Evolutionary conservation across 768 basidiomycete species (phyloP).

Genomic region (Suillus paluster): DNA sequence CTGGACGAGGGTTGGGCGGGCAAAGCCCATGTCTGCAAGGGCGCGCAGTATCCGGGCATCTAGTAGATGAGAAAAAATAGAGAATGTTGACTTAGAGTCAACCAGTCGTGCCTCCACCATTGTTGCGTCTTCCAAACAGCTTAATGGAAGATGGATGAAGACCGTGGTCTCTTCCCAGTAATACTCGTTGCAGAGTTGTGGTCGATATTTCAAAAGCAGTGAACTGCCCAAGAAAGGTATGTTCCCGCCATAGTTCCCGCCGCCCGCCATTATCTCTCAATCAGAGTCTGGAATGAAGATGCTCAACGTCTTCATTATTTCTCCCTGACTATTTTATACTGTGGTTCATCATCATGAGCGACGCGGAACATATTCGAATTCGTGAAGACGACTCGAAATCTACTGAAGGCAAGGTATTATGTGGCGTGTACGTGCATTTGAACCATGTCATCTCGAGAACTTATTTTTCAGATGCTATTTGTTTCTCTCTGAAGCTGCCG

Average conservation of each 20-base stretch:
- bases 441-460: slow-evolving; percentile 3
- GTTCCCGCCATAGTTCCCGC: neutral
- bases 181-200: neutral
- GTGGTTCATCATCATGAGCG: slow-evolving; percentile 16
- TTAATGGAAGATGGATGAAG: neutral
- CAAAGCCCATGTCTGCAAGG: slow-evolving; percentile 88
- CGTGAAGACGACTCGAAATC: slow-evolving; percentile 3
- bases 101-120: slow-evolving; percentile 54
- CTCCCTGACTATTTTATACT: neutral
- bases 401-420: slow-evolving; percentile 32
- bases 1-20: slow-evolving; percentile 91
- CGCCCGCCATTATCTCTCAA: neutral
- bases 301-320: neutral
- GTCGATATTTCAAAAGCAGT: neutral
- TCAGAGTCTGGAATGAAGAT: neutral
- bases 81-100: slow-evolving; percentile 54
- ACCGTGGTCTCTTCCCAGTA: neutral
- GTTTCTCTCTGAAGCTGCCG: slow-evolving; percentile 56
- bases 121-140: neutral
- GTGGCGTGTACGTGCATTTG: slow-evolving; percentile 47
- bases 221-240: neutral
- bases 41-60: slow-evolving; percentile 87
- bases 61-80: slow-evolving; percentile 74
- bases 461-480: slow-evolving; percentile 9
- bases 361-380: slow-evolving; percentile 16